phyloP scores from a whole-genome alignment of 257 asterid species.

The Schizonepeta tenuifolia region DNA sequence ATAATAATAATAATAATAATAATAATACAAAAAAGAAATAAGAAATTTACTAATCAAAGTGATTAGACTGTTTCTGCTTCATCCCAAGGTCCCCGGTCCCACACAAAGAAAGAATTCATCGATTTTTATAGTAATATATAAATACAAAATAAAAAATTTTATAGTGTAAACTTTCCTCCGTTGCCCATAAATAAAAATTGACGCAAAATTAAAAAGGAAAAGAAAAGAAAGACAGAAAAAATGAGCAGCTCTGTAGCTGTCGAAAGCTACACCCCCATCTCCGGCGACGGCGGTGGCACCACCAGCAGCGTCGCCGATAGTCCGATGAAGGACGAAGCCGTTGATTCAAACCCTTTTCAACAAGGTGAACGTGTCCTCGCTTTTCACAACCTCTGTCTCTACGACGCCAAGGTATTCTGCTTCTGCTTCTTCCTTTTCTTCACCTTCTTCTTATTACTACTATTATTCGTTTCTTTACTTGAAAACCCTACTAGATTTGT shows the following conservation, averaged over 20 bases:
- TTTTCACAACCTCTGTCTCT: slow-evolving; percentile 48
- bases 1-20: too few relatives aligned
- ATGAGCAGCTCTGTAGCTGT: slow-evolving; percentile 39
- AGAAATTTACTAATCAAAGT: too few relatives aligned
- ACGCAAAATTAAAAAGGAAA: background rate
- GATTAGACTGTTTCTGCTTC: too few relatives aligned
- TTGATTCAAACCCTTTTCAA: slow-evolving; percentile 46
- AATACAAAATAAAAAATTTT: background rate
- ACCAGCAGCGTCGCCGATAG: slow-evolving; percentile 25
- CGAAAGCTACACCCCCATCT: slow-evolving; percentile 35
- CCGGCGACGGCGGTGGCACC: slow-evolving; percentile 40
- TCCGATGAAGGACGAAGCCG: slow-evolving; percentile 39
- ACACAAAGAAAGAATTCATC: background rate
- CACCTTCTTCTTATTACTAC: background rate
- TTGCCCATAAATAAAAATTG: background rate
- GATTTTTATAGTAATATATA: background rate
- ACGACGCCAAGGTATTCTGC: slow-evolving; percentile 69
- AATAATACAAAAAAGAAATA: too few relatives aligned
- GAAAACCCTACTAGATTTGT: slow-evolving; percentile 9
- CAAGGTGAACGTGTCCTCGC: slow-evolving; percentile 77
- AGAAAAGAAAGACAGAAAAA: background rate
- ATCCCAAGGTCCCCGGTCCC: too few relatives aligned
- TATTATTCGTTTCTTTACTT: background rate
- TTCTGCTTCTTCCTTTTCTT: background rate
- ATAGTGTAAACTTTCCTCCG: background rate